These are phyloP conservation scores for Knufia fluminis DNA, from an alignment of 2,329 filamentous ascomycete genomes.

Conservation along the genomic window DNA sequence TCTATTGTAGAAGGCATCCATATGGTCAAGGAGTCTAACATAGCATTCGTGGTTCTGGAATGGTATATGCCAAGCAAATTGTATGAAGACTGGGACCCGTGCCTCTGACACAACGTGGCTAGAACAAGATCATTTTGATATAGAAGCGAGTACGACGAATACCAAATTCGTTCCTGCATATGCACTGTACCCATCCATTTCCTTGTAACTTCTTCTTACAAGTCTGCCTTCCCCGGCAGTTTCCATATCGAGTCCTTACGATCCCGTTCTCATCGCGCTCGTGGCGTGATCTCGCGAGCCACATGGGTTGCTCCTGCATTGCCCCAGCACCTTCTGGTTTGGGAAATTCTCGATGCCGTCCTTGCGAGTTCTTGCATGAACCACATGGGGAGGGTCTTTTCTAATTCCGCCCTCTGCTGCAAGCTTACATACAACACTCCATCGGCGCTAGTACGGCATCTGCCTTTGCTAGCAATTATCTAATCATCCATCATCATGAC, in stretches of 20 bases:
- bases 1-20: neutral
- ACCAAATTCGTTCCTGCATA: neutral
- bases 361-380: no score
- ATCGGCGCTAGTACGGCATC: neutral
- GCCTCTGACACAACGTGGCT: neutral
- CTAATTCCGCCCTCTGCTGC: no score
- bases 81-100: neutral
- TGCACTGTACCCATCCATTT: neutral
- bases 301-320: no score
- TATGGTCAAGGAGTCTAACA: neutral
- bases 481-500: constrained; percentile 7
- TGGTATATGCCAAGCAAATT: neutral
- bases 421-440: no score
- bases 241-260: no score
- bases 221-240: no score
- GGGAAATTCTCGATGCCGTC: no score
- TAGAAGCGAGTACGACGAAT: constrained; percentile 2
- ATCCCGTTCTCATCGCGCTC: no score
- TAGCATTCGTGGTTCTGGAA: neutral
- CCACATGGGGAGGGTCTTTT: no score
- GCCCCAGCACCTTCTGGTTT: no score
- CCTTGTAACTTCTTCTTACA: neutral
- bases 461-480: neutral
- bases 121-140: neutral
- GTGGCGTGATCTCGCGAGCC: no score